Conservation (phyloP, 2,329 filamentous ascomycete genomes). For the Penicillium sp. region DNA sequence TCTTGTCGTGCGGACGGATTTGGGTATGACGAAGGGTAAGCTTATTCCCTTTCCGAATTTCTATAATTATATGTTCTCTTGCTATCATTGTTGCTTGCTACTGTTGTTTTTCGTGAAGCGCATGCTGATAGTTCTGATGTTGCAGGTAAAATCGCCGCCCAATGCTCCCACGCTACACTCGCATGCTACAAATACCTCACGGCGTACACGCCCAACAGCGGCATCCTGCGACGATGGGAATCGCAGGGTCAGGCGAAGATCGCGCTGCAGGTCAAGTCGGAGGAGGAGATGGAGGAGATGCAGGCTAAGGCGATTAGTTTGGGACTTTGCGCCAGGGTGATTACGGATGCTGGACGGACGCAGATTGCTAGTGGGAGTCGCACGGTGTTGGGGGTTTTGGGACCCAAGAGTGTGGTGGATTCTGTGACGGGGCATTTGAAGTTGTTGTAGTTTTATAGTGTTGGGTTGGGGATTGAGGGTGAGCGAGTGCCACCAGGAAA, state of each 20-base stretch:
- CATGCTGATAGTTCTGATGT: no score
- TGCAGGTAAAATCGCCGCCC: conserved; percentile 88
- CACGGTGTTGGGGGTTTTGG: conserved; percentile 77
- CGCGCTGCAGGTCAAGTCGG: conserved; percentile 75
- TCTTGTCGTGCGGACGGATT: conserved; percentile 80
- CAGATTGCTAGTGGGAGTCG: conserved; percentile 93
- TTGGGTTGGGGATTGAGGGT: no score
- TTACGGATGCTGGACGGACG: conserved; percentile 90
- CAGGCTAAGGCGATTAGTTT: conserved; percentile 72
- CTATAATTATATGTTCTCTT: no score
- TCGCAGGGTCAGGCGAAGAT: conserved; percentile 84
- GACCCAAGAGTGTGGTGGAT: conserved; percentile 78
- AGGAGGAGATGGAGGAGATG: conserved; percentile 67
- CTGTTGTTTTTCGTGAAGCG: no score
- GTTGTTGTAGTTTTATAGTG: conserved; percentile 60
- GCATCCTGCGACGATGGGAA: conserved; percentile 77
- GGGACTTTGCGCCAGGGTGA: conserved; percentile 78
- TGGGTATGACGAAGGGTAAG: conserved; percentile 94
- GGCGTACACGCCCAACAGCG: conserved; percentile 44
- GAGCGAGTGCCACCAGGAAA: no score
- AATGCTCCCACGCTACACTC: conserved; percentile 90
- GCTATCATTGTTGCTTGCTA: no score
- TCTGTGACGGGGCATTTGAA: conserved; percentile 76
- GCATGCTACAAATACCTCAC: conserved; percentile 87
- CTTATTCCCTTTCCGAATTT: no score